These are phyloP conservation scores for Zygosaccharomyces pseudobailii DNA, from an alignment of 1,139 yeast species.

Conservation along the genomic window DNA sequence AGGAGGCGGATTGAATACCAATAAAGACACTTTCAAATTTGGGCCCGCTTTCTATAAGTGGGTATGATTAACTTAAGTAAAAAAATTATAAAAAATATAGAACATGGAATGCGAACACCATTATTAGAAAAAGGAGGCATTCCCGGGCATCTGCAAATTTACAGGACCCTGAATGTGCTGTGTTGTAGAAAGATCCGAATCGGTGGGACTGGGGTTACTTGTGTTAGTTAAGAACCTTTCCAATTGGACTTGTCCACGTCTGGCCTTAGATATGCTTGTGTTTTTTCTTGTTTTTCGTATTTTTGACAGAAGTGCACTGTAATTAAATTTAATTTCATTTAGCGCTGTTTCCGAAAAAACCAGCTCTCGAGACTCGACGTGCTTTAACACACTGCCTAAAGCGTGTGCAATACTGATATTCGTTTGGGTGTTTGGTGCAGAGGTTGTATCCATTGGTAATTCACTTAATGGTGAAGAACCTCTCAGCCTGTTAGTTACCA, in stretches of 20 bases:
- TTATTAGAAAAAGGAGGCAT: constrained; percentile 13
- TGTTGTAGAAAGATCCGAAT: constrained; percentile 8
- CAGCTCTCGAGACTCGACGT: constrained; percentile 28
- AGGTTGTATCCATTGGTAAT: constrained; percentile 5
- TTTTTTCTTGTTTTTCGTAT: constrained; percentile 16
- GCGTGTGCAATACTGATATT: constrained; percentile 32
- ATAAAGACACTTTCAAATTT: no score
- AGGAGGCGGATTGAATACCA: constrained; percentile 1
- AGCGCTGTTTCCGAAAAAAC: constrained; percentile 26
- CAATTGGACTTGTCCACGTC: constrained; percentile 14
- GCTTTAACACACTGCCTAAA: constrained; percentile 28
- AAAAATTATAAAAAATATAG: not conserved
- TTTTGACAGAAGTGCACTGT: constrained; percentile 18
- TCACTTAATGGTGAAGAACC: constrained; percentile 6
- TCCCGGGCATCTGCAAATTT: constrained; percentile 10
- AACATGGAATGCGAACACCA: not conserved
- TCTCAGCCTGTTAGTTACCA: constrained; percentile 7
- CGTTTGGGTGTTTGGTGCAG: constrained; percentile 21
- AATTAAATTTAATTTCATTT: constrained; percentile 24
- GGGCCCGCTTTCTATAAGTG: no score
- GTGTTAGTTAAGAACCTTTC: constrained; percentile 11
- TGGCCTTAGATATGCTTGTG: constrained; percentile 7
- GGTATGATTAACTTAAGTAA: not conserved
- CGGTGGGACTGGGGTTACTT: constrained; percentile 7
- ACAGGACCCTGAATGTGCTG: constrained; percentile 11